Conservation (phyloP, 164 flowering plant species). For the Umbilicus rupestris region DNA sequence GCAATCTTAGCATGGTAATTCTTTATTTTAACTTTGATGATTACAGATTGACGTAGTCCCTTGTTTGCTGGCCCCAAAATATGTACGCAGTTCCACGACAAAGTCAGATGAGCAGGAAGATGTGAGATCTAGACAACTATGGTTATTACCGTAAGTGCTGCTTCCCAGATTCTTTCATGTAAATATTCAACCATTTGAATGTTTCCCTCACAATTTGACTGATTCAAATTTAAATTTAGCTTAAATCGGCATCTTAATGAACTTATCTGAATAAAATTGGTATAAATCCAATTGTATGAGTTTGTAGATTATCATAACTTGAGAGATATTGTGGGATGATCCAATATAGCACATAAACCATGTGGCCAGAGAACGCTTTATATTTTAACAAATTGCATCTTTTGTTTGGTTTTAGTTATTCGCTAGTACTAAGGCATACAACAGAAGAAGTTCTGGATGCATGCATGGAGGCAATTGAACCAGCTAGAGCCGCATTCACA, state of each 20-base stretch:
- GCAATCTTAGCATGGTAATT: not conserved
- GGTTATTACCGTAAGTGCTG: slow-evolving; percentile 76
- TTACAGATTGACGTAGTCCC: slow-evolving; percentile 81
- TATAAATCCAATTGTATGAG: too few relatives aligned
- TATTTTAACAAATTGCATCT: not conserved
- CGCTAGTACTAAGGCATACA: slow-evolving; percentile 80
- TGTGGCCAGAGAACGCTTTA: not conserved
- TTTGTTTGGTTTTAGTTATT: slow-evolving; percentile 38
- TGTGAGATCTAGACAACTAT: slow-evolving; percentile 40
- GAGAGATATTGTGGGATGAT: too few relatives aligned
- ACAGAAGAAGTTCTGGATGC: slow-evolving; percentile 88
- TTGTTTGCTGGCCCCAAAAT: slow-evolving; percentile 63
- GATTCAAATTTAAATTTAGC: not conserved
- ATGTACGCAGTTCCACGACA: slow-evolving; percentile 16
- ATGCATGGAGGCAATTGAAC: slow-evolving; percentile 68
- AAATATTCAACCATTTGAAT: not conserved
- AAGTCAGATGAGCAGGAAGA: slow-evolving; percentile 20
- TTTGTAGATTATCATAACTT: too few relatives aligned
- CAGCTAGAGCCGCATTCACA: slow-evolving; percentile 56
- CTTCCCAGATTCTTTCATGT: not conserved
- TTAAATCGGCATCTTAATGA: not conserved
- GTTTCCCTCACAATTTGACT: not conserved
- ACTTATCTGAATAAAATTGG: too few relatives aligned
- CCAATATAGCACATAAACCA: not conserved
- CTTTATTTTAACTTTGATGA: slow-evolving; percentile 10